Percentiles rank a stretch among this genome's conserved stretches.
phyloP scores from a whole-genome alignment of 495 filamentous ascomycete genomes.

The Aspergillus bertholletiae region DNA sequence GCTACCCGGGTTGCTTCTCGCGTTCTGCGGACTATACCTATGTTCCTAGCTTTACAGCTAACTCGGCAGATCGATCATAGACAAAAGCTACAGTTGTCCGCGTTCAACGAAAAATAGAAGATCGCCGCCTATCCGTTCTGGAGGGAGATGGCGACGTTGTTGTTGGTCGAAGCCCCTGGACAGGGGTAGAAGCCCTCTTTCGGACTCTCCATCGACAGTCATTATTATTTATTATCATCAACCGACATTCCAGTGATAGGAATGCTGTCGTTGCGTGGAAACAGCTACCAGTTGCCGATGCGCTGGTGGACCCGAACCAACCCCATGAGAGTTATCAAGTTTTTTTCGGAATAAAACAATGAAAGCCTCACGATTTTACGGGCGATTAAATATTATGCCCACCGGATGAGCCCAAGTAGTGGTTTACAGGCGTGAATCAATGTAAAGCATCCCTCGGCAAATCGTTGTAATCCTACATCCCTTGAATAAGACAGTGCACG shows the following conservation, averaged over 20 bases:
- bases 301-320: no score
- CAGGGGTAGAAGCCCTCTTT: not conserved
- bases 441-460: no score
- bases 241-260: constrained; percentile 6
- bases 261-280: constrained; percentile 7
- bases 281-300: not conserved
- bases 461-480: no score
- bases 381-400: no score
- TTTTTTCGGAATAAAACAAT: no score
- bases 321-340: no score
- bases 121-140: not conserved
- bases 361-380: no score
- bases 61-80: not conserved
- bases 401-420: no score
- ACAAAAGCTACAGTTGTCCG: not conserved
- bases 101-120: not conserved
- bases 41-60: not conserved
- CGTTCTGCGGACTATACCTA: not conserved
- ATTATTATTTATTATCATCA: constrained; percentile 2
- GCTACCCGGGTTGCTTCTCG: not conserved
- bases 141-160: not conserved
- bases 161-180: not conserved
- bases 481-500: not conserved
- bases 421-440: no score
- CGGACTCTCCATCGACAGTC: not conserved